phyloP scores from a whole-genome alignment of 2,329 filamentous ascomycete species.

The Fonsecaea monophora region DNA sequence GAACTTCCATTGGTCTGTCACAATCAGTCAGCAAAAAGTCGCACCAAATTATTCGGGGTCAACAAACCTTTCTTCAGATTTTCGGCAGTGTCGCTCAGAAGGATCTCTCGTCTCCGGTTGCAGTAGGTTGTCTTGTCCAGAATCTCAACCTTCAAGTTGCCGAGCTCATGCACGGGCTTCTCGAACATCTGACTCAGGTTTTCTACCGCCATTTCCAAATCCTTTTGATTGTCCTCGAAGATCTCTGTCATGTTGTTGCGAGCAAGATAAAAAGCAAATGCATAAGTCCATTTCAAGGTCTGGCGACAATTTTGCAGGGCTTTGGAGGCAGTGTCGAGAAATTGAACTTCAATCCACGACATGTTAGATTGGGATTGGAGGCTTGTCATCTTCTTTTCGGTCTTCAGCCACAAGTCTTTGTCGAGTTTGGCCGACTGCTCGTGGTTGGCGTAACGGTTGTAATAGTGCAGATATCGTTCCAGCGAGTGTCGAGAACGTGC shows the following conservation, averaged over 20 bases:
- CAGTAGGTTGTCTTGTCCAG: constrained; percentile 99
- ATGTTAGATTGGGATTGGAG: constrained; percentile 91
- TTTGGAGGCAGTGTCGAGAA: constrained; percentile 89
- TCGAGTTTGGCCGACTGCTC: constrained; percentile 96
- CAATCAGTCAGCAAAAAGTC: constrained; percentile 20
- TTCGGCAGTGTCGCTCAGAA: constrained; percentile 90
- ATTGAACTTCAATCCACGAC: constrained; percentile 99
- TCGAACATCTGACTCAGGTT: constrained; percentile 99
- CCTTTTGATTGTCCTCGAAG: constrained; percentile 98
- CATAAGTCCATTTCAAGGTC: constrained; percentile 98
- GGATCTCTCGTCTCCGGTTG: constrained; percentile 85
- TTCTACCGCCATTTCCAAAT: constrained; percentile 96
- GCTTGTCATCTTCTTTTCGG: constrained; percentile 98
- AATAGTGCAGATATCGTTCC: constrained; percentile 97
- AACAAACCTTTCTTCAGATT: constrained; percentile 83
- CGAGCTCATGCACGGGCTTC: constrained; percentile 87
- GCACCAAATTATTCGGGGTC: not conserved
- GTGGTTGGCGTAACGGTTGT: constrained; percentile 98
- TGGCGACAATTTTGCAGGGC: constrained; percentile 96
- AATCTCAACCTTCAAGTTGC: constrained; percentile 91
- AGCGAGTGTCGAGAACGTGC: constrained; percentile 87
- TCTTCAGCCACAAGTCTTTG: constrained; percentile 94
- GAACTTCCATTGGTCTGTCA: constrained; percentile 54
- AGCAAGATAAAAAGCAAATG: constrained; percentile 96
- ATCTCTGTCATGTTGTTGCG: constrained; percentile 96